Base-by-base conservation (phyloP, 148 eudicot genomes). In the Chenopodium suecicum region DNA sequence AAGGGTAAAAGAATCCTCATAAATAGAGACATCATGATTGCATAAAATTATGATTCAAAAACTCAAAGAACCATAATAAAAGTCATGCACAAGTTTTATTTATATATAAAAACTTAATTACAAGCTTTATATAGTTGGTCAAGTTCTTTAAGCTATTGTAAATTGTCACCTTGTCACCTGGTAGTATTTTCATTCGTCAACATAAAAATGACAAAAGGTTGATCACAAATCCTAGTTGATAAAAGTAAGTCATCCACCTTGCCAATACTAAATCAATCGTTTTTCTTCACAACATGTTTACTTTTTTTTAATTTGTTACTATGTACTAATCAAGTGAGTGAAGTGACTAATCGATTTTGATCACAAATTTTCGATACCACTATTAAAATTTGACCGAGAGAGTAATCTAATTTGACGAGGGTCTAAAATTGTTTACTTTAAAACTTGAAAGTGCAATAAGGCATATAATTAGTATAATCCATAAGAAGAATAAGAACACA, bases 121-220 rank as follows among this genome's bases (percentile, higher is more conserved):
- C 16, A 14, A 1, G 56, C 56, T 56, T 56, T 14, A 56, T 17
- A 14, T 17, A 17, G 62, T 56, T 56, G 62, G 66, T 62, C 63
- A 62, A 62, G 66, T 20, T 62, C 37, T 32, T 17, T 16, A 69
- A 69, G 37, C 17, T 68, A 31, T 9, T 31, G 34, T 69, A 22
- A 69, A 69, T 22, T 44, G 7, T 32, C 46, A 62, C 65, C 25
- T 62, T 23, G 16, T 37, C 50, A 20, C 27, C 27, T 37, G 74
- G 74, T 41, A 41, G 12, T 8, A 70, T 41, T 22, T 70, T 25
- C 2, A 62, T 62, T 37, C 4, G 25, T 41, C 74, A 22, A 70
- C 74, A 17, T 70, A 50, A 70, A 70, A 70, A 70, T 37, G 74
- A 70, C 74, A 37, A 70, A 70, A 17, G 25, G 34, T 19, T 22